Conservation (phyloP, 1,139 yeast genomes). For the Protomyces inouyei region DNA sequence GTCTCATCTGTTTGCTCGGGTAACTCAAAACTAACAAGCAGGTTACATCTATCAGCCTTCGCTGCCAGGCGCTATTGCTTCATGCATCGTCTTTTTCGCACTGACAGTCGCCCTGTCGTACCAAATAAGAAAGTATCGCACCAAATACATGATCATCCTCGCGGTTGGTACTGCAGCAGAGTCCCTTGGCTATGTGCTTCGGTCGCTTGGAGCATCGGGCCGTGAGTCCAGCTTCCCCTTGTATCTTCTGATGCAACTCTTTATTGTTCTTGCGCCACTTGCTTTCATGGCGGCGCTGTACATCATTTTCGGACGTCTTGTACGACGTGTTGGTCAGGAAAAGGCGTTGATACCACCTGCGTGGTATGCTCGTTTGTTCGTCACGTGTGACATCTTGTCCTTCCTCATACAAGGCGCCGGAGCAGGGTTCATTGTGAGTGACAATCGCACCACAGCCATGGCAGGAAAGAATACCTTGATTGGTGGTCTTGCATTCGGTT, state of each 20-base stretch:
- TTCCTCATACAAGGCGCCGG: conserved; percentile 46
- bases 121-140: background rate
- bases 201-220: conserved; percentile 9
- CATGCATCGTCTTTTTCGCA: background rate
- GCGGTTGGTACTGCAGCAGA: conserved; percentile 10
- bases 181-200: conserved; percentile 16
- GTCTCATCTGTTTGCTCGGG: background rate
- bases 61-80: conserved; percentile 7
- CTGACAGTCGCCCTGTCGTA: conserved; percentile 3
- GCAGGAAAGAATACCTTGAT: conserved; percentile 34
- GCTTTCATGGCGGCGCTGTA: conserved; percentile 25
- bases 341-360: background rate
- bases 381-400: conserved; percentile 46
- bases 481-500: conserved; percentile 40
- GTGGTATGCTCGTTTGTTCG: conserved; percentile 38
- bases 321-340: background rate
- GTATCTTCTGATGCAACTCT: conserved; percentile 15
- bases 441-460: background rate
- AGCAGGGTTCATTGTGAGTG: conserved; percentile 42
- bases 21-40: background rate
- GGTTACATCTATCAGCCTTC: conserved; percentile 18
- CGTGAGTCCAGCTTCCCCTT: conserved; percentile 3
- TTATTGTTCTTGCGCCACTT: conserved; percentile 18
- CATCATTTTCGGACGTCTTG: conserved; percentile 19
- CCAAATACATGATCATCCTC: conserved; percentile 4